Base-by-base conservation (phyloP, 148 eudicot species). In the Amaranthus palmeri region DNA sequence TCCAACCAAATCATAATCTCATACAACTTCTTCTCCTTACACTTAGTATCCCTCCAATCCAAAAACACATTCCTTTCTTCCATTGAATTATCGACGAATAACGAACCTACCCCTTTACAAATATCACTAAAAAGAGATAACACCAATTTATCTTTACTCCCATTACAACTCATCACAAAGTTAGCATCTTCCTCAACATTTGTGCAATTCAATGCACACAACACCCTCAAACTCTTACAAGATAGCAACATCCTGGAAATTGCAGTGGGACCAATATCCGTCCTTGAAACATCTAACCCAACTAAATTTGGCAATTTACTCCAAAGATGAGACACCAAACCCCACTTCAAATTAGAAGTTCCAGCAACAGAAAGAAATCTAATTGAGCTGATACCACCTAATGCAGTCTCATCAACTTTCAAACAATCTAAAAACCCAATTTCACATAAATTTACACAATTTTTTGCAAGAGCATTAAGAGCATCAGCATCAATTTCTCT, bases 231-330 rank as follows among this genome's bases (percentile, higher is more conserved):
- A 77, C 87, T 82, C 43, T 55, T 70, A 55, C 86, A 85, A 55
- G 83, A 74, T 52, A 81, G 82, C 64, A 89, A 67, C 65, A 90
- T 66, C 79, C 88, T 87, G 5, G 81, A 80, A 54, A 90, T 85
- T 12, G 85, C 84, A 62, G 68, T 55, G 0, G 92, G 84, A 53
- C 78, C 74, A 10, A 95, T 75, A 79, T 92, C 90, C 5, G 96
- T 92, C 76, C 97, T 87, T 7, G 97, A 95, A 76, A 95, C 90
- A 83, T 95, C 99, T 71, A 95, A 84, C 1, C 93, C 97, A 73
- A 68, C 81, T 75, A 95, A 82, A 72, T 82, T 70, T 25, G 93
- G 89, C 62, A 95, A 72, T 71, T 81, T 84, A 82, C 76, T 71
- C 99, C 97, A 95, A 44, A 73, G 59, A 56, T 92, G 83, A 11